Evolutionary conservation across 1,284 basidiomycete genomes (phyloP).

Genomic region (Moniliella sp.): DNA sequence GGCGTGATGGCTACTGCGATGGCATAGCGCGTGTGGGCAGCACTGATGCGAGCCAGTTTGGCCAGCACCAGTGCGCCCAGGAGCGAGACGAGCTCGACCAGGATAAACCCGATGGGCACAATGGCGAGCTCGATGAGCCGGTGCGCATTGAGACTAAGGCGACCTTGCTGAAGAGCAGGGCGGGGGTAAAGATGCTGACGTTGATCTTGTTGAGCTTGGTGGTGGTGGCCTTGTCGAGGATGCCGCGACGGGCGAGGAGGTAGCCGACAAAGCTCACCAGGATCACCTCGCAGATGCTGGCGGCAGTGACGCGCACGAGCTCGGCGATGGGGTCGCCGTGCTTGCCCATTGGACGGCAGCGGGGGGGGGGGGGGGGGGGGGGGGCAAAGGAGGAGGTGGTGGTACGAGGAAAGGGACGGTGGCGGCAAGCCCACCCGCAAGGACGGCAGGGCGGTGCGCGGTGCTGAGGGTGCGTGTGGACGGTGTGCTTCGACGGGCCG

Average conservation of each 20-base stretch:
- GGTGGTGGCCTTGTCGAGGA: constrained; percentile 71
- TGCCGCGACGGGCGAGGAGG: constrained; percentile 52
- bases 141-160: constrained; percentile 46
- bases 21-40: constrained; percentile 35
- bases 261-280: constrained; percentile 67
- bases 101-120: constrained; percentile 57
- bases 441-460: too few relatives aligned
- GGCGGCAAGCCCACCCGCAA: too few relatives aligned
- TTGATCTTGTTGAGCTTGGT: constrained; percentile 39
- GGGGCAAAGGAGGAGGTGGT: too few relatives aligned
- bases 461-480: too few relatives aligned
- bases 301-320: constrained; percentile 25
- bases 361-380: too few relatives aligned
- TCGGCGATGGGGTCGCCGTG: too few relatives aligned
- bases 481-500: too few relatives aligned
- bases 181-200: constrained; percentile 72
- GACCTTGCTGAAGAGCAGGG: constrained; percentile 77
- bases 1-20: constrained; percentile 30
- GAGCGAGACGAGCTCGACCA: constrained; percentile 36
- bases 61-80: constrained; percentile 26
- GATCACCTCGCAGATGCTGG: constrained; percentile 67
- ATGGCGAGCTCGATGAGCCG: constrained; percentile 75
- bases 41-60: constrained; percentile 24
- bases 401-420: too few relatives aligned
- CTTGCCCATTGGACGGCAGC: too few relatives aligned